Percentiles rank a stretch among this genome's conserved stretches.
These are phyloP conservation scores for Orobanche coerulescens DNA, from an alignment of 257 asterid species.

Conservation along the genomic window DNA sequence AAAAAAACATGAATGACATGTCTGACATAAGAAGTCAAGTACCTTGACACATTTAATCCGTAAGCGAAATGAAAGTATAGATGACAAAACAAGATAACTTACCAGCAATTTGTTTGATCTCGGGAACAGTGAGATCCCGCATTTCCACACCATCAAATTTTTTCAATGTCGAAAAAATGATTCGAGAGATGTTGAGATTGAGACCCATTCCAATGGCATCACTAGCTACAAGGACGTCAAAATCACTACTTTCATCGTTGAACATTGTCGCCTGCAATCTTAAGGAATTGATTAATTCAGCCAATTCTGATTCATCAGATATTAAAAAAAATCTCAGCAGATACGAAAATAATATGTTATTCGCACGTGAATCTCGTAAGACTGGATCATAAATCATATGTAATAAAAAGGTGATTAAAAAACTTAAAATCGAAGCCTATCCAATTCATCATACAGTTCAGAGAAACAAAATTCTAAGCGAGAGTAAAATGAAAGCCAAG, in stretches of 20 bases:
- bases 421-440: not conserved
- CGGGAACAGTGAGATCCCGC: conserved; percentile 74
- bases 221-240: conserved; percentile 91
- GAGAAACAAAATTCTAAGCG: conserved; percentile 8
- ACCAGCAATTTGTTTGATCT: conserved; percentile 99
- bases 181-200: conserved; percentile 91
- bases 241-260: conserved; percentile 72
- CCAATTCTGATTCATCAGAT: conserved; percentile 23
- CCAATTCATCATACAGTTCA: not conserved
- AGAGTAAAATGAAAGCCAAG: conserved; percentile 24
- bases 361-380: not conserved
- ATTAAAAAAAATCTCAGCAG: conserved; percentile 5
- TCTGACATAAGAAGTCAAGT: not conserved
- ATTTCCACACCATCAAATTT: conserved; percentile 73
- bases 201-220: conserved; percentile 99
- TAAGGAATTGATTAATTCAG: conserved; percentile 47
- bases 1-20: not conserved
- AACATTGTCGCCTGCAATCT: conserved; percentile 92
- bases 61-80: not conserved
- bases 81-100: conserved; percentile 13
- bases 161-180: conserved; percentile 65
- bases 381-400: not conserved
- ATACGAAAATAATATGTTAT: conserved; percentile 1
- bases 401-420: not conserved
- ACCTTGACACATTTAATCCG: conserved; percentile 9